Base-by-base conservation (phyloP, 345 rosid genomes). In the Salix brachista region DNA sequence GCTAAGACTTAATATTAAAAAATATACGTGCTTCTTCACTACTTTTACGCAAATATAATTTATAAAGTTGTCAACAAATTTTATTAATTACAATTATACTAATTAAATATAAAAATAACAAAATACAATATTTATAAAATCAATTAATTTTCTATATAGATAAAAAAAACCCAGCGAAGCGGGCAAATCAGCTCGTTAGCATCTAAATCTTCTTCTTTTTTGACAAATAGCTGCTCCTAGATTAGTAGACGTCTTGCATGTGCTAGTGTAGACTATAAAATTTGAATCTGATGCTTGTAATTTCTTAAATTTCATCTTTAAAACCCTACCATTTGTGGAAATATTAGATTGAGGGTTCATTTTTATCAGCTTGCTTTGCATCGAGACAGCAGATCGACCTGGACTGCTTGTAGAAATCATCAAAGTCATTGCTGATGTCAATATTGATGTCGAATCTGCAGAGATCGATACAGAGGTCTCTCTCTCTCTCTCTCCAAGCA, bases 351-450 rank as follows among this genome's bases (percentile, higher is more conserved):
- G 46, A 74, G 12, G 8, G 6, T 41, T 12, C 69, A n/a, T 72
- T 71, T 71, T 84, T 74, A 61, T 56, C 89, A 96, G 99, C 88
- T 80, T 91, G 91, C 94, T 93, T 80, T 83, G 75, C 68, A 84
- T 93, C 58, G 96, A 96, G 89, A 93, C 98, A 75, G 95, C 98
- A 14, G 99, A 96, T 87, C 89, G 98, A 80, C 91, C 99, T 66
- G 99, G 99, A 77, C 84, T 96, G 77, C 89, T 96, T 1, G 91
- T 89, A n/a, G 99, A 96, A 80, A 85, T 96, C 65, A 92, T 96
- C 32, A 87, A 90, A 87, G 77, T 89, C 79, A 91, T 96, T 79
- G 88, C 94, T 65, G 94, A 96, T 80, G 78, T 91, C 75, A 96
- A 92, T 79, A 81, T 96, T 42, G 92, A 89, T 28, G 97, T 96